Evolutionary conservation across 352 stramenopile species (phyloP), one percentile per base, ranked within the genome.

Genomic region (Phytophthora pisi): DNA sequence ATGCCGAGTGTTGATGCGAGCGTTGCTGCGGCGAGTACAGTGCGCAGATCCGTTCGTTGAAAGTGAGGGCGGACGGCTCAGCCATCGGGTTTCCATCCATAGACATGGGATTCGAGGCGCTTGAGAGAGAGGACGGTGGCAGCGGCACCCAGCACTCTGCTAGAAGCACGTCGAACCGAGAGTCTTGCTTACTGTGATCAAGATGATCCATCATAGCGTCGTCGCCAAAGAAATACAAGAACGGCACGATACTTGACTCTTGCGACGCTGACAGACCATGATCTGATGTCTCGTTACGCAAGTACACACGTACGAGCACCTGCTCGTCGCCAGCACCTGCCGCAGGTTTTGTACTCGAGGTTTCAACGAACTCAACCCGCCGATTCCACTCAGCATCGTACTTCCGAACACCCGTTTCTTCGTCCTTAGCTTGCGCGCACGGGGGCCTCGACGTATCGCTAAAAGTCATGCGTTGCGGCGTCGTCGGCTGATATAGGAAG

Each of bases 161-260:
- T 15, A 96, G 51, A 13, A 96, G 73, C 46, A 79, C 74, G 38
- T 96, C 88, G 38, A 92, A 92, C 3, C 87, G 81, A 8, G 82
- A 89, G 47, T 96, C 86, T 62, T 93, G 84, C 54, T 93, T 94
- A 70, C 84, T 92, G 61, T 93, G 88, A 57, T 96, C 86, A 36
- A 96, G 68, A 66, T 92, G 83, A 57, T 96, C 88, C 86, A 96
- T 92, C 67, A 89, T 96, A 16, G 77, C 75, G 59, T 96, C 88
- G 20, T 96, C 88, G 6, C 88, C 88, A 57, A 96, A 96, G 66
- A 96, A 96, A 55, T 96, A 96, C 20, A 96, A 66, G 62, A 96
- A 96, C 3, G 88, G 88, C 30, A 96, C 83, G 15, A 96, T 88
- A 66, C 88, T 96, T 34, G 86, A 88, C 59, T 96, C 88, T 40